A percentile compares a stretch with the other conserved stretches of the same genome.
Conservation (phyloP, 148 eudicot species). For the Vaccinium myrtillus region DNA sequence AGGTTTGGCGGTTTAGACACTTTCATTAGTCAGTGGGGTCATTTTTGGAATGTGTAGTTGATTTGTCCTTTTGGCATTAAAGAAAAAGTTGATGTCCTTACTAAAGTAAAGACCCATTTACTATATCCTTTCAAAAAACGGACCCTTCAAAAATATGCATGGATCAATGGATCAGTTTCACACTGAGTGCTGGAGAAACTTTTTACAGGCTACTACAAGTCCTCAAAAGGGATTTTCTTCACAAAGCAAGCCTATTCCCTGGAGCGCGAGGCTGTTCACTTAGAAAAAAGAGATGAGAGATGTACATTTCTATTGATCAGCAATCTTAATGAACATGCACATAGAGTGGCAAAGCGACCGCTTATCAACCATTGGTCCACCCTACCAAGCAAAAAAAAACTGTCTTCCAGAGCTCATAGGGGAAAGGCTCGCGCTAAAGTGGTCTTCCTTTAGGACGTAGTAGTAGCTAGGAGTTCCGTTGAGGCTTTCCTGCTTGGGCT, state of each 20-base stretch:
- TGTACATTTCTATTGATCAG: too few species aligned
- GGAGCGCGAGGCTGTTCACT: background rate
- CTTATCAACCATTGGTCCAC: background rate
- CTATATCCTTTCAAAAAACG: too few species aligned
- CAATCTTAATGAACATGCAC: too few species aligned
- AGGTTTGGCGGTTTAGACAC: too few species aligned
- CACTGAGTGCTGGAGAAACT: background rate
- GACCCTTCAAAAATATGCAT: background rate
- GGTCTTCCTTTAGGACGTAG: background rate
- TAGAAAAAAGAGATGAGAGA: background rate
- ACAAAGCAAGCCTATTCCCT: background rate
- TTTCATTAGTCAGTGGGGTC: too few species aligned
- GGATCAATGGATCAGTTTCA: background rate
- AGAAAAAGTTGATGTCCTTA: too few species aligned
- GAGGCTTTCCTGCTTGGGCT: background rate
- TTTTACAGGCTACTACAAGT: background rate
- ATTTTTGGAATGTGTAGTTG: too few species aligned
- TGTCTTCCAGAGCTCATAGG: background rate
- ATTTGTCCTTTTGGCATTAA: too few species aligned
- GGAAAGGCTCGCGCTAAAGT: background rate
- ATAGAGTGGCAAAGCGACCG: too few species aligned
- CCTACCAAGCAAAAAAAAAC: background rate
- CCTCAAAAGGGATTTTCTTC: background rate
- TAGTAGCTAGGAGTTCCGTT: background rate
- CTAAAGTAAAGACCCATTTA: too few species aligned